Evolutionary conservation across 495 filamentous ascomycete species (phyloP).

Genomic region (Podospora pseudocomata): DNA sequence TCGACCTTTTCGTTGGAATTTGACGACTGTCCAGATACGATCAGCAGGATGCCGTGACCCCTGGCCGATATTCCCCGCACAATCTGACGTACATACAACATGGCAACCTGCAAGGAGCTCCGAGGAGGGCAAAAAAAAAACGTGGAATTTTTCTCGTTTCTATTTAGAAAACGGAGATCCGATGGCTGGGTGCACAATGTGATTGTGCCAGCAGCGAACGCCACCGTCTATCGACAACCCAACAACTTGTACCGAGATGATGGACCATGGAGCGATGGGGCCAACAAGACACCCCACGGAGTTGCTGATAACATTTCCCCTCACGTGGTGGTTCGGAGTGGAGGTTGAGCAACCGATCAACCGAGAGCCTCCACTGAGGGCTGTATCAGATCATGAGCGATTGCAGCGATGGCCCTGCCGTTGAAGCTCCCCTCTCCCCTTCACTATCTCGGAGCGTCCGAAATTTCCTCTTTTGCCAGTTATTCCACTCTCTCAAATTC

Average conservation of each 20-base stretch:
- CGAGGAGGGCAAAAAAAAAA: neutral
- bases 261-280: neutral
- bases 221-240: neutral
- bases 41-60: neutral
- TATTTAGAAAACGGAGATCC: conserved; percentile 3
- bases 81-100: conserved; percentile 10
- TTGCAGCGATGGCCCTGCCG: neutral
- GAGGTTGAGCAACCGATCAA: neutral
- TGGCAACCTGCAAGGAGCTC: conserved; percentile 4
- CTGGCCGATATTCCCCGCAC: neutral
- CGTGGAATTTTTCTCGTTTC: neutral
- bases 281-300: neutral
- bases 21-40: neutral
- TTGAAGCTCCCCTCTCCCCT: neutral
- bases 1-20: neutral
- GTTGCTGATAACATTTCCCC: neutral
- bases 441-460: neutral
- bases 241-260: neutral
- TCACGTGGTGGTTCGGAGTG: neutral
- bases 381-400: neutral
- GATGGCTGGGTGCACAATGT: neutral
- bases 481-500: neutral
- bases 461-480: neutral
- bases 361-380: neutral
- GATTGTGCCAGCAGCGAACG: neutral